Conservation (phyloP, 768 basidiomycete species). For the Tephrocybe sp. region DNA sequence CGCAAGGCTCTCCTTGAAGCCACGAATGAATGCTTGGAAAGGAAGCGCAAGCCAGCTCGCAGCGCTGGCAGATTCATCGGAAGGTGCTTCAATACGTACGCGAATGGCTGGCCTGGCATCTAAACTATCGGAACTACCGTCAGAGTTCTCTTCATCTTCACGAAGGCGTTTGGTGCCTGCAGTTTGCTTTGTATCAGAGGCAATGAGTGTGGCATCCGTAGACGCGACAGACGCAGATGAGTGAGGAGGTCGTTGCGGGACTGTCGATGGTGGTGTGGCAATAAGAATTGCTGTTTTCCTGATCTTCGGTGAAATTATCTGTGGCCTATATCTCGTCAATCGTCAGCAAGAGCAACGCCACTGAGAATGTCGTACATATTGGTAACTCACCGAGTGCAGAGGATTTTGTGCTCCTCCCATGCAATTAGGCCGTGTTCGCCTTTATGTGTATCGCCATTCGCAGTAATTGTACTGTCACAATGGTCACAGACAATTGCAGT, state of each 20-base stretch:
- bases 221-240: constrained; percentile 32
- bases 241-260: constrained; percentile 21
- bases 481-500: constrained; percentile 48
- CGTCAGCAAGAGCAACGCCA: not conserved
- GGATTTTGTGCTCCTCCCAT: constrained; percentile 64
- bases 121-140: constrained; percentile 21
- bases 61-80: constrained; percentile 43
- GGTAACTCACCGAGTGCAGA: constrained; percentile 32
- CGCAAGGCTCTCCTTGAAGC: constrained; percentile 61
- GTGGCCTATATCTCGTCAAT: not conserved
- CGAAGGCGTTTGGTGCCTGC: constrained; percentile 48
- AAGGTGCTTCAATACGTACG: constrained; percentile 48
- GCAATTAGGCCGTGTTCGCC: constrained; percentile 57
- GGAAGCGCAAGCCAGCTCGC: constrained; percentile 64
- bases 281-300: constrained; percentile 5
- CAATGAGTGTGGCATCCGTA: constrained; percentile 35
- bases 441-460: constrained; percentile 58
- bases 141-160: constrained; percentile 37
- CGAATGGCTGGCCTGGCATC: constrained; percentile 50
- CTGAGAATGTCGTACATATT: not conserved
- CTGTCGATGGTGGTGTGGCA: constrained; percentile 8
- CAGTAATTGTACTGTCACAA: constrained; percentile 45
- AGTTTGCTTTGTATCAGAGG: constrained; percentile 21
- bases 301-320: constrained; percentile 3
- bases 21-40: constrained; percentile 62